Conservation (phyloP, 169 alveolate species). For the Amoebophrya sp. region DNA sequence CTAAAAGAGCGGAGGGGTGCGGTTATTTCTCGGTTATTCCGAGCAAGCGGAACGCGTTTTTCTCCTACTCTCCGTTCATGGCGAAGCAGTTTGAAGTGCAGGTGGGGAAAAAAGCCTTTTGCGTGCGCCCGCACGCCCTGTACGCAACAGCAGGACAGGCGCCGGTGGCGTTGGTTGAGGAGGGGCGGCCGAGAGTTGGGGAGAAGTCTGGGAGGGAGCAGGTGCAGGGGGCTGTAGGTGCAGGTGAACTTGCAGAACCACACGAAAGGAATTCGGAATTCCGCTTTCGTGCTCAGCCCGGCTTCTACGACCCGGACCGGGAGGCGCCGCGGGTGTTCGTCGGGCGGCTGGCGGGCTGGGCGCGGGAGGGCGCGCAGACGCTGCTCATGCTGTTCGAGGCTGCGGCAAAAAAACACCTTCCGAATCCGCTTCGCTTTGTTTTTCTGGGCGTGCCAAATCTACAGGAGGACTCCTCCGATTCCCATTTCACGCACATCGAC, state of each 20-base stretch:
- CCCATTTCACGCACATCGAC: background rate
- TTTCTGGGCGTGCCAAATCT: background rate
- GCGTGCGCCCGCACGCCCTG: background rate
- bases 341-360: background rate
- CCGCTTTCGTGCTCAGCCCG: no score
- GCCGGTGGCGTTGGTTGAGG: no score
- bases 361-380: slow-evolving; percentile 1
- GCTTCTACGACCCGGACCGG: background rate
- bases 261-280: no score
- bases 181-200: no score
- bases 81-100: background rate
- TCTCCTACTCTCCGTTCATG: background rate
- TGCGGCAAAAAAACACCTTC: background rate
- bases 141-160: background rate
- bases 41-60: background rate
- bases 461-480: no score
- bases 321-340: background rate
- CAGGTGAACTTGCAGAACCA: no score
- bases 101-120: background rate
- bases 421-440: background rate
- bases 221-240: no score
- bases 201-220: no score
- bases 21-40: no score
- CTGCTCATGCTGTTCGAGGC: background rate
- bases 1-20: no score